These are phyloP conservation scores for Hypericum perforatum DNA, from an alignment of 345 rosid species.

Conservation along the genomic window DNA sequence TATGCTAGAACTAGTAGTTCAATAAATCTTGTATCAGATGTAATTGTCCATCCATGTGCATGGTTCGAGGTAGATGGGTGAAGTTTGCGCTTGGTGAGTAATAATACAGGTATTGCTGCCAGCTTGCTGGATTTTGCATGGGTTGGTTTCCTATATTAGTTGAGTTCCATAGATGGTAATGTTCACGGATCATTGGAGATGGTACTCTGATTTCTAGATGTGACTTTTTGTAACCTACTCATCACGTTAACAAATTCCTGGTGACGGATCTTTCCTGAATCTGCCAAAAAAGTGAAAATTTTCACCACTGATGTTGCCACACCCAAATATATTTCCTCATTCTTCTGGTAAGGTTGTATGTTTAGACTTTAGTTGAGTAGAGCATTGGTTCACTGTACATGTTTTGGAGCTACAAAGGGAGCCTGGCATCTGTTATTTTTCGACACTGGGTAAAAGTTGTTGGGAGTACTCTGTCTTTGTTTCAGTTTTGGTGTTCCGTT, in stretches of 20 bases:
- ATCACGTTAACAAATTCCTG: conserved; percentile 28
- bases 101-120: conserved; percentile 41
- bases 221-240: conserved; percentile 20
- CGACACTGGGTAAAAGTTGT: conserved; percentile 43
- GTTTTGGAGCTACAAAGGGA: conserved; percentile 48
- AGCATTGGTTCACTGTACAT: conserved; percentile 38
- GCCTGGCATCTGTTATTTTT: conserved; percentile 37
- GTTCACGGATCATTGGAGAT: conserved; percentile 22
- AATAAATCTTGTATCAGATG: conserved; percentile 4
- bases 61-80: conserved; percentile 10
- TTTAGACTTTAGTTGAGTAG: conserved; percentile 40
- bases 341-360: conserved; percentile 39
- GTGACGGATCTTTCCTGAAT: conserved; percentile 35
- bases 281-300: conserved; percentile 15
- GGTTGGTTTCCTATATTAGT: conserved; percentile 18
- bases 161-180: conserved; percentile 16
- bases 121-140: conserved; percentile 19
- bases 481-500: conserved; percentile 33
- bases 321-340: conserved; percentile 44
- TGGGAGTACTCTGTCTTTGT: conserved; percentile 60
- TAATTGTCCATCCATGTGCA: conserved; percentile 7
- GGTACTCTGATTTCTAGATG: conserved; percentile 27
- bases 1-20: not conserved
- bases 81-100: conserved; percentile 30
- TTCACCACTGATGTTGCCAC: conserved; percentile 20